phyloP scores from a whole-genome alignment of 352 stramenopile species.

The Phytophthora podocarpi region DNA sequence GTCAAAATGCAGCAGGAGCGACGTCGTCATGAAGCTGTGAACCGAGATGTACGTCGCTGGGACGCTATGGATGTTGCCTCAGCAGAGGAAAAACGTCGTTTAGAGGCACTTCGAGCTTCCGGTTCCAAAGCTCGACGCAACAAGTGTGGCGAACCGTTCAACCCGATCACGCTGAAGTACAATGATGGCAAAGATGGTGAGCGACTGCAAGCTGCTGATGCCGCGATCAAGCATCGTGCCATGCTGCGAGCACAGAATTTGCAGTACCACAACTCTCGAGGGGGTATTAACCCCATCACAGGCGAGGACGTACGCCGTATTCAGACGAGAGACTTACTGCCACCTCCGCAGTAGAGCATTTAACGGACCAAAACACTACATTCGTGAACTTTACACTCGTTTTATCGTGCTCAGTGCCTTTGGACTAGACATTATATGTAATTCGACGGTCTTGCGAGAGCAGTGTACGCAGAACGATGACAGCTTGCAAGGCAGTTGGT shows the following conservation, averaged over 20 bases:
- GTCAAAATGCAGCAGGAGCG: conserved; percentile 67
- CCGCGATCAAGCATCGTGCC: conserved; percentile 75
- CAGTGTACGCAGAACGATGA: conserved; percentile 45
- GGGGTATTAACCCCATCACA: conserved; percentile 89
- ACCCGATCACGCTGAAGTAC: conserved; percentile 89
- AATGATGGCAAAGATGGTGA: conserved; percentile 85
- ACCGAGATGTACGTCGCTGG: conserved; percentile 86
- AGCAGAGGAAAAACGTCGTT: conserved; percentile 73
- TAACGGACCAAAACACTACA: too few relatives aligned
- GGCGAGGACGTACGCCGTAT: conserved; percentile 61
- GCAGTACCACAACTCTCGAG: conserved; percentile 81
- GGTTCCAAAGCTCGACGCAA: conserved; percentile 89
- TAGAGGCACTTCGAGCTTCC: conserved; percentile 53
- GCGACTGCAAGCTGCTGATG: conserved; percentile 67
- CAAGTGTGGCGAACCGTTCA: conserved; percentile 86
- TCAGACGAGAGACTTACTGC: conserved; percentile 48
- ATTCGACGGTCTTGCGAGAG: conserved; percentile 11
- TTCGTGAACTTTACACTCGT: too few relatives aligned
- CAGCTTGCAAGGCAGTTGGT: conserved; percentile 48
- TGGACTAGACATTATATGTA: conserved; percentile 20
- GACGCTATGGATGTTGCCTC: conserved; percentile 75
- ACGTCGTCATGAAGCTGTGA: conserved; percentile 60
- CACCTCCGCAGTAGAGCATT: too few relatives aligned
- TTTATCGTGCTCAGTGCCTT: too few relatives aligned
- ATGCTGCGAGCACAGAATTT: conserved; percentile 81